Base-by-base conservation (phyloP, 1,284 basidiomycete genomes). In the Gastroboletus turbinatus region DNA sequence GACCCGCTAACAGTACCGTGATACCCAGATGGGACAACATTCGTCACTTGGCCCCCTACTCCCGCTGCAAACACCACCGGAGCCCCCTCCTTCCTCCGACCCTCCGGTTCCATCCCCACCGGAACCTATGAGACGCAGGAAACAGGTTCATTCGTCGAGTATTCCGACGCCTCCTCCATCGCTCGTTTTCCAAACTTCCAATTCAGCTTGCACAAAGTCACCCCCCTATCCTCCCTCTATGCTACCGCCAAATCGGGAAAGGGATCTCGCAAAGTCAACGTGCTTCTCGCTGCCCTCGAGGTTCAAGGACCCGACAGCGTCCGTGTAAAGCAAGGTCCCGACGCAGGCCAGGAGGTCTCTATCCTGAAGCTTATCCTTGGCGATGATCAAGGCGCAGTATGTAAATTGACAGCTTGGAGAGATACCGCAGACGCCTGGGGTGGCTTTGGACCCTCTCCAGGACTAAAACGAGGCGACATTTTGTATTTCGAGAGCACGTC, bases 331-430 rank as follows among this genome's bases (percentile, higher is more conserved):
- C 84, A 80, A 50, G 88, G 88, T 0, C 63, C 63, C 2, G 84
- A 90, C 47, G 80, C 83, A 3, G 89, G 88, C 9, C 83, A 81
- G 55, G 80, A 88, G 58, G 80, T 89, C 0, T 80, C 78, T 0
- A 65, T 91, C 29, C 69, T 90, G 39, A 86, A 82, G 61, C 73
- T 90, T 61, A 80, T 91, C 44, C 67, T 90, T 17, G 84, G 85
- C 5, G 86, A 90, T 61, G 86, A 87, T 52, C 78, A 80, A 23
- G 85, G 85, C 3, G 76, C 72, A 1, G 76, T 91, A 4, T 83
- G 82, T 61, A 89, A 84, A 69, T 67, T 91, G 14, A 85, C 85
- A 7, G 88, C 84, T 4, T 92, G 90, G 90, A 76, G 89, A 51
- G 85, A 89, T 51, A 73, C 80, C 4, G 89, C 89, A 9, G 85